These are phyloP conservation scores for Backusella psychrophila DNA, from an alignment of 192 early-diverging fungal genomes.

Conservation along the genomic window DNA sequence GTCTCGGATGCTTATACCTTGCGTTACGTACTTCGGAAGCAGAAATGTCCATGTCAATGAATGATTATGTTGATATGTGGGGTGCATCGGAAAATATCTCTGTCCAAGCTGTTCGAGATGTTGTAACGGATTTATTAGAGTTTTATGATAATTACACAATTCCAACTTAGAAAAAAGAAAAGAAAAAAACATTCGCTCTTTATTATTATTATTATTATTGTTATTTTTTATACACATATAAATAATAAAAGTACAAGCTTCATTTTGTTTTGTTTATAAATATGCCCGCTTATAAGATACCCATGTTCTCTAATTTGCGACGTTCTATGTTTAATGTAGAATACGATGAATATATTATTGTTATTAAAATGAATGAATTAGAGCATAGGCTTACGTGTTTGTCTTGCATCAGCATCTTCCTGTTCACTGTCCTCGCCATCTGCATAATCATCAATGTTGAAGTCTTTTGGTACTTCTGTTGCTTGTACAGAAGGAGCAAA, in stretches of 20 bases:
- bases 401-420: conserved; percentile 27
- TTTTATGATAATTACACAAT: conserved; percentile 13
- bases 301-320: conserved; percentile 21
- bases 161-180: background rate
- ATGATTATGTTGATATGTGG: conserved; percentile 35
- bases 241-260: background rate
- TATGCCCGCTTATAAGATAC: background rate
- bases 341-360: background rate
- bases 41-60: conserved; percentile 27
- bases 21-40: conserved; percentile 22
- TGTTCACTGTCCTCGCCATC: conserved; percentile 39
- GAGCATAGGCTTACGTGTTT: conserved; percentile 16
- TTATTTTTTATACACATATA: background rate
- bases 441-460: conserved; percentile 31
- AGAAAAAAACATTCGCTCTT: background rate
- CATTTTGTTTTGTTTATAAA: background rate
- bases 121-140: conserved; percentile 15
- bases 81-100: conserved; percentile 31
- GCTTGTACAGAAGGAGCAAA: conserved; percentile 83
- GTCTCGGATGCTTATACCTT: conserved; percentile 35
- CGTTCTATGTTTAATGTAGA: conserved; percentile 2
- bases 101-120: conserved; percentile 24
- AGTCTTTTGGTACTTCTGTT: conserved; percentile 50
- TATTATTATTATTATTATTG: background rate
- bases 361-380: background rate